A percentile compares a stretch with the other conserved stretches of the same genome.
Conservation (phyloP, 768 basidiomycete genomes). For the Tulasnella sp. region DNA sequence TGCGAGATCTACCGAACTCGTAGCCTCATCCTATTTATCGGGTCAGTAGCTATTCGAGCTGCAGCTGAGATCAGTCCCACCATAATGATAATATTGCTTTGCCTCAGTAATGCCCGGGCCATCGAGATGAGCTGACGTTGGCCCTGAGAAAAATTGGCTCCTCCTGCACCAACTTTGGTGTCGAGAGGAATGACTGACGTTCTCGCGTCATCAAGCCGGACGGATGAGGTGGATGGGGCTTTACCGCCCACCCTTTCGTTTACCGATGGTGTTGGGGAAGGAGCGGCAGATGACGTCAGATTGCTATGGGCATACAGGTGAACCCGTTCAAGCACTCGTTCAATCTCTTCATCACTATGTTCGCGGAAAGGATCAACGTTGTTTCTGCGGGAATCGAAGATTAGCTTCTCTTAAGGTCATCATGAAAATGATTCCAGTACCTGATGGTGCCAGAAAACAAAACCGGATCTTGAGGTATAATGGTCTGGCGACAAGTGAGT, state of each 20-base stretch:
- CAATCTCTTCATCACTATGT: constrained; percentile 24
- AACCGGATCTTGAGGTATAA: constrained; percentile 32
- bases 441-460: constrained; percentile 24
- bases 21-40: constrained; percentile 23
- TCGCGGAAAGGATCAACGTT: constrained; percentile 27
- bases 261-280: not conserved
- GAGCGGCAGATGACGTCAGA: constrained; percentile 2
- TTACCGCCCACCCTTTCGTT: not conserved
- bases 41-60: constrained; percentile 10
- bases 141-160: constrained; percentile 33
- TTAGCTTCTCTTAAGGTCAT: not conserved
- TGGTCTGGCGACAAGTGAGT: constrained; percentile 20
- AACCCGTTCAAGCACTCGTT: constrained; percentile 24
- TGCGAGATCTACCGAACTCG: constrained; percentile 25
- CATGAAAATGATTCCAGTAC: constrained; percentile 7
- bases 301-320: constrained; percentile 22
- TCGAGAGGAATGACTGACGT: constrained; percentile 22
- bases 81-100: not conserved
- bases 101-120: constrained; percentile 19
- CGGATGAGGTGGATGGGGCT: not conserved
- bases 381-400: constrained; percentile 13
- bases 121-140: constrained; percentile 29
- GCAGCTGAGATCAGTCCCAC: not conserved
- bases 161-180: constrained; percentile 29
- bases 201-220: not conserved